phyloP scores from a whole-genome alignment of 768 basidiomycete species.

The Termitomyces eurrhizus region DNA sequence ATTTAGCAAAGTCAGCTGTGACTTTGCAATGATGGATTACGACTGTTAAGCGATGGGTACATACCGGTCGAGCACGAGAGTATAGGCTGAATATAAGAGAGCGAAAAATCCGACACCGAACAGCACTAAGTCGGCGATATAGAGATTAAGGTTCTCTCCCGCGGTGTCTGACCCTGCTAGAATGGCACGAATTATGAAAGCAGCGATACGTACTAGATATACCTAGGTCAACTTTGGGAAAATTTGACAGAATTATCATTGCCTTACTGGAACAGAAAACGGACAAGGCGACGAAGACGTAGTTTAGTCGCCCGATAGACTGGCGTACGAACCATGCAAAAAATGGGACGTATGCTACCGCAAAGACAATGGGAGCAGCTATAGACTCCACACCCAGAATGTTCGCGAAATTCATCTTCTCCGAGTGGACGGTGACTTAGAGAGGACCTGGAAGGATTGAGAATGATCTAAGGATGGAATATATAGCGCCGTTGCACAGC shows the following conservation, averaged over 20 bases:
- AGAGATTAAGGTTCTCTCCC: slow-evolving; percentile 26
- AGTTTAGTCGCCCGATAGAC: slow-evolving; percentile 27
- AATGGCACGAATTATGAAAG: slow-evolving; percentile 36
- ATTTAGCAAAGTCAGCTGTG: not conserved
- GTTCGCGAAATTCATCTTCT: slow-evolving; percentile 29
- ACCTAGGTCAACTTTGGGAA: not conserved
- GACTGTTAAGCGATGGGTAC: not conserved
- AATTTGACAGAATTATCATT: not conserved
- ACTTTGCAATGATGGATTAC: not conserved
- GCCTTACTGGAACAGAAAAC: slow-evolving; percentile 37
- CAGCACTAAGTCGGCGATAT: slow-evolving; percentile 36
- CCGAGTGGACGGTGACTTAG: not conserved
- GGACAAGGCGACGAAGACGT: slow-evolving; percentile 28
- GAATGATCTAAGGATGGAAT: not conserved
- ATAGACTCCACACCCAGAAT: slow-evolving; percentile 29
- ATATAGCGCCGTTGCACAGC: not conserved
- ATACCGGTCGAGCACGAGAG: slow-evolving; percentile 38
- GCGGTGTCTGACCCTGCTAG: slow-evolving; percentile 27
- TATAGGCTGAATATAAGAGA: slow-evolving; percentile 39
- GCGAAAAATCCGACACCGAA: slow-evolving; percentile 41
- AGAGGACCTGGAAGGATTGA: not conserved
- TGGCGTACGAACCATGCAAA: slow-evolving; percentile 26
- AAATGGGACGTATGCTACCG: slow-evolving; percentile 29
- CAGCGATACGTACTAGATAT: slow-evolving; percentile 33
- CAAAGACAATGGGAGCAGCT: slow-evolving; percentile 31